Conservation (phyloP, 2,329 filamentous ascomycete genomes). For the Neofusicoccum sp. region DNA sequence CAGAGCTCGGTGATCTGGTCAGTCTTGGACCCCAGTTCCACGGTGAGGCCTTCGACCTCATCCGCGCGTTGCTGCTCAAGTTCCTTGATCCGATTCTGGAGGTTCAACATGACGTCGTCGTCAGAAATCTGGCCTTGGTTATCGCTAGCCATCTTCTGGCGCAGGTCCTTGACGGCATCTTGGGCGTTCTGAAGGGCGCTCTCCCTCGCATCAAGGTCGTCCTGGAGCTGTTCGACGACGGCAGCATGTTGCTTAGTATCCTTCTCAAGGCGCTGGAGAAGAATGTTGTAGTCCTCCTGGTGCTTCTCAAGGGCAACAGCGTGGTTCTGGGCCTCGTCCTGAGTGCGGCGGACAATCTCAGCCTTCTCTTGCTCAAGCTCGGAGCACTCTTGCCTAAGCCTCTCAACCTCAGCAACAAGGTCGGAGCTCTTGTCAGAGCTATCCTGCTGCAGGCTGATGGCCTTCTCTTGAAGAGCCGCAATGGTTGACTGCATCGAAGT, state of each 20-base stretch:
- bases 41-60: not conserved
- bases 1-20: slow-evolving; percentile 13
- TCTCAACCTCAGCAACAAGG: slow-evolving; percentile 13
- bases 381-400: not conserved
- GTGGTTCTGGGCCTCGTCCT: slow-evolving; percentile 8
- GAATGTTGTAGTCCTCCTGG: not conserved
- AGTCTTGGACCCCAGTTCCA: slow-evolving; percentile 8
- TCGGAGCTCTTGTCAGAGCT: slow-evolving; percentile 8
- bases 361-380: slow-evolving; percentile 12
- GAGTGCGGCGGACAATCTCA: not conserved
- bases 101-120: slow-evolving; percentile 3
- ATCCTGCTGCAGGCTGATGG: slow-evolving; percentile 10
- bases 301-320: not conserved
- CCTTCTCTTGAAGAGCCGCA: slow-evolving; percentile 12
- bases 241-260: not conserved
- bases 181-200: slow-evolving; percentile 1
- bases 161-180: slow-evolving; percentile 9
- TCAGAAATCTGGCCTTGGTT: slow-evolving; percentile 5
- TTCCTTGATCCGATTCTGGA: slow-evolving; percentile 13
- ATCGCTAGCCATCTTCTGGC: slow-evolving; percentile 2
- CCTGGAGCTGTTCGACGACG: slow-evolving; percentile 3
- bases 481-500: slow-evolving; percentile 12
- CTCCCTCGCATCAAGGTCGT: not conserved
- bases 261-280: slow-evolving; percentile 8
- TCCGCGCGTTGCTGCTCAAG: slow-evolving; percentile 15